A percentile compares a stretch with the other conserved stretches of the same genome.
phyloP scores from a whole-genome alignment of 139 green algal species.

The Astrephomene gubernaculifera region DNA sequence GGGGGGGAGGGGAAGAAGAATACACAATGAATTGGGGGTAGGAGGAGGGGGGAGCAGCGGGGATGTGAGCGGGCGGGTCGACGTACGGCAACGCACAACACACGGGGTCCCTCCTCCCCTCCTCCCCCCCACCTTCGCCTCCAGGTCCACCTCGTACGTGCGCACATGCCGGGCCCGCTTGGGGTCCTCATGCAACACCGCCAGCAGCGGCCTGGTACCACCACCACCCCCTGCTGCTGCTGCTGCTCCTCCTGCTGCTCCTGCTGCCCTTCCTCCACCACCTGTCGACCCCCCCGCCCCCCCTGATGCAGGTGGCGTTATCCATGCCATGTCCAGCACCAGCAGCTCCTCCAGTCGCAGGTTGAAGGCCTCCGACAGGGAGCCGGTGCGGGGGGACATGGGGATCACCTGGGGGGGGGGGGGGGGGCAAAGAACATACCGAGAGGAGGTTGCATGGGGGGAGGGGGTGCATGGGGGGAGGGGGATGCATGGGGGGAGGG shows the following conservation, averaged over 20 bases:
- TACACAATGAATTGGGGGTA: neutral
- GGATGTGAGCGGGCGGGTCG: too few species aligned
- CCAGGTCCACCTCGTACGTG: conserved; percentile 52
- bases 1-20: conserved; percentile 4
- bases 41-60: neutral
- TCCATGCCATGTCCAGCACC: conserved; percentile 38
- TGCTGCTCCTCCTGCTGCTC: neutral
- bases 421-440: neutral
- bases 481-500: neutral
- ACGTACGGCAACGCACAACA: too few species aligned
- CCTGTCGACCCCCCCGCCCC: conserved; percentile 1
- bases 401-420: conserved; percentile 75
- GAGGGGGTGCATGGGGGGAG: neutral
- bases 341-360: conserved; percentile 88
- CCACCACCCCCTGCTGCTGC: neutral
- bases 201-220: conserved; percentile 73
- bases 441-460: neutral
- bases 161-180: conserved; percentile 91
- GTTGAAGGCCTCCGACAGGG: conserved; percentile 89
- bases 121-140: conserved; percentile 7
- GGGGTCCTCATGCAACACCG: conserved; percentile 94
- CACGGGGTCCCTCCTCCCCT: neutral
- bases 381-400: conserved; percentile 65
- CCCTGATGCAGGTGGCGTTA: conserved; percentile 33
- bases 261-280: neutral